phyloP scores from a whole-genome alignment of 129 eudicot genomes.

The Pseudognaphalium luteoalbum region DNA sequence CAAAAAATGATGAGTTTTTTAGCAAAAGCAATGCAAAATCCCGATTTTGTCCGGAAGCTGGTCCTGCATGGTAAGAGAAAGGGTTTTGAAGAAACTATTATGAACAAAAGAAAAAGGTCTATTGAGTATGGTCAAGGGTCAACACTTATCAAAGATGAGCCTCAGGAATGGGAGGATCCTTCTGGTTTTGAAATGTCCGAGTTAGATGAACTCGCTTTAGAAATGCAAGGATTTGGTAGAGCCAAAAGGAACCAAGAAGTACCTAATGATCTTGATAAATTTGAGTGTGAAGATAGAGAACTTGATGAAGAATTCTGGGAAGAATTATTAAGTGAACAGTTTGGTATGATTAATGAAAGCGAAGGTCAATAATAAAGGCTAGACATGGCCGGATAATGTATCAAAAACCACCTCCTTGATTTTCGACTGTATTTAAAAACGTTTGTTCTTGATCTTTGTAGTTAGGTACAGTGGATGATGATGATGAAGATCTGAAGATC shows the following conservation, averaged over 20 bases:
- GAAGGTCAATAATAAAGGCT: conserved; percentile 29
- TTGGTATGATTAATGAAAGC: conserved; percentile 20
- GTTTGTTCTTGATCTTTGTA: conserved; percentile 40
- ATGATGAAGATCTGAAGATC: conserved; percentile 44
- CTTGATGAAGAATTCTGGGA: conserved; percentile 94
- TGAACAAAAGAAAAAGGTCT: conserved; percentile 60
- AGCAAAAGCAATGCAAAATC: conserved; percentile 92
- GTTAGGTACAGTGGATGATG: conserved; percentile 44
- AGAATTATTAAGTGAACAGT: conserved; percentile 61
- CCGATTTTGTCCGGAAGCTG: conserved; percentile 67
- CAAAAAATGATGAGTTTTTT: conserved; percentile 94
- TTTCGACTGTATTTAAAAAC: conserved; percentile 29
- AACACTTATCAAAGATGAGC: conserved; percentile 53
- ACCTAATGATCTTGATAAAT: conserved; percentile 39
- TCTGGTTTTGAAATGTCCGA: conserved; percentile 54
- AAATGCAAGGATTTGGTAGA: conserved; percentile 86
- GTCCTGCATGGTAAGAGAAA: conserved; percentile 59
- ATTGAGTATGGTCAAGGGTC: conserved; percentile 41
- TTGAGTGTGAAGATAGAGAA: conserved; percentile 50
- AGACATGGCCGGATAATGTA: conserved; percentile 30
- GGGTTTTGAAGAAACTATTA: conserved; percentile 54
- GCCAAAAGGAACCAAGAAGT: conserved; percentile 43
- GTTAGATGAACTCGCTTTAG: conserved; percentile 86
- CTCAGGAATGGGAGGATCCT: conserved; percentile 44
- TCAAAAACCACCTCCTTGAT: conserved; percentile 33